Evolutionary conservation across 192 early-diverging fungal genomes (phyloP).

Genomic region (Allomyces javanicus): DNA sequence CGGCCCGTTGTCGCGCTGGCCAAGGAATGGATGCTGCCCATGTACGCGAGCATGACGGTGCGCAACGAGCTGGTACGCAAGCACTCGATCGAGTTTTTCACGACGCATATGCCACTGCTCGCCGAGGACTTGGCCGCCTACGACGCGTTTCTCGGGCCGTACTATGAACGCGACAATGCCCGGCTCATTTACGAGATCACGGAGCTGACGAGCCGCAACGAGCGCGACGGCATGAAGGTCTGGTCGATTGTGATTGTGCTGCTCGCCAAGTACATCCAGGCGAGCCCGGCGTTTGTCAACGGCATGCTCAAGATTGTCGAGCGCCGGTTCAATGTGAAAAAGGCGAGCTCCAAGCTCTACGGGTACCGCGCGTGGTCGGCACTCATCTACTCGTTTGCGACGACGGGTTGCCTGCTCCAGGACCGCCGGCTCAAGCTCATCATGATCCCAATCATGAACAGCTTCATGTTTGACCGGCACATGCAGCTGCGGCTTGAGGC

Average conservation of each 20-base stretch:
- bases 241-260: not conserved
- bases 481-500: not conserved
- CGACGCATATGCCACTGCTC: not conserved
- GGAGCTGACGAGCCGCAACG: not conserved
- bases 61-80: not conserved
- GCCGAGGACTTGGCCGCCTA: not conserved
- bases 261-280: not conserved
- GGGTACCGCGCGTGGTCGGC: not conserved
- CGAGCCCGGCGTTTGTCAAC: not conserved
- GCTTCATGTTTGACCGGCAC: not conserved
- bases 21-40: not conserved
- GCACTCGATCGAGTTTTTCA: not conserved
- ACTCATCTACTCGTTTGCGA: not conserved
- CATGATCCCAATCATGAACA: not conserved
- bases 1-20: not conserved
- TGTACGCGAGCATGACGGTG: not conserved
- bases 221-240: not conserved
- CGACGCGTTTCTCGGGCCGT: not conserved
- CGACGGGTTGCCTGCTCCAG: not conserved
- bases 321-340: not conserved
- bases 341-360: not conserved
- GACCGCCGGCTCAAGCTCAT: not conserved
- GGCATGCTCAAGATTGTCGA: conserved; percentile 1
- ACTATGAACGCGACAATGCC: not conserved
- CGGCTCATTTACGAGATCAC: not conserved